These are phyloP conservation scores for Podospora tetraspora DNA, from an alignment of 495 filamentous ascomycete genomes.

Conservation along the genomic window DNA sequence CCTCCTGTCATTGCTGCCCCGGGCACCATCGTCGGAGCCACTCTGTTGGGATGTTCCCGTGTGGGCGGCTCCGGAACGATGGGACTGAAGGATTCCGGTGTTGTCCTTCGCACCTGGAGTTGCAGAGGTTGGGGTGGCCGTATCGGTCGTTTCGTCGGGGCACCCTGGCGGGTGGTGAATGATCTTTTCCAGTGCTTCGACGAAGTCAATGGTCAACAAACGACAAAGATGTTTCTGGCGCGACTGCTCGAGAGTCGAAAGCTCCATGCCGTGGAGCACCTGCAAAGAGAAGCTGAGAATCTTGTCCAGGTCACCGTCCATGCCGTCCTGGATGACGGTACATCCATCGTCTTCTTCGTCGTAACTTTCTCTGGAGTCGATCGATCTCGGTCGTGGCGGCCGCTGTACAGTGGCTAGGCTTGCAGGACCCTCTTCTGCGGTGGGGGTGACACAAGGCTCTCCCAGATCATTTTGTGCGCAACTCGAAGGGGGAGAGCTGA, in stretches of 20 bases:
- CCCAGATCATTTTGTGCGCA: too few species aligned
- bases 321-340: not conserved
- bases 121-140: not conserved
- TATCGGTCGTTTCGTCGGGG: not conserved
- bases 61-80: not conserved
- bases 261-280: not conserved
- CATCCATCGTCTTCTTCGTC: not conserved
- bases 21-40: not conserved
- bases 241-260: not conserved
- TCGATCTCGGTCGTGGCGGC: not conserved
- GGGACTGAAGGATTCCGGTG: not conserved
- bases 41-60: not conserved
- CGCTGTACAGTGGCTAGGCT: not conserved
- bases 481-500: not conserved
- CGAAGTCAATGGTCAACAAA: not conserved
- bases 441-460: too few species aligned
- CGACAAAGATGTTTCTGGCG: not conserved
- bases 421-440: too few species aligned
- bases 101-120: not conserved
- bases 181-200: not conserved
- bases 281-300: not conserved
- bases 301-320: not conserved
- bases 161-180: not conserved
- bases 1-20: not conserved
- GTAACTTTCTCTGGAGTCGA: not conserved